Percentiles rank a stretch among this genome's conserved stretches.
Evolutionary conservation across 2,329 filamentous ascomycete species (phyloP).

Genomic region (Thermomyces lanuginosus): DNA sequence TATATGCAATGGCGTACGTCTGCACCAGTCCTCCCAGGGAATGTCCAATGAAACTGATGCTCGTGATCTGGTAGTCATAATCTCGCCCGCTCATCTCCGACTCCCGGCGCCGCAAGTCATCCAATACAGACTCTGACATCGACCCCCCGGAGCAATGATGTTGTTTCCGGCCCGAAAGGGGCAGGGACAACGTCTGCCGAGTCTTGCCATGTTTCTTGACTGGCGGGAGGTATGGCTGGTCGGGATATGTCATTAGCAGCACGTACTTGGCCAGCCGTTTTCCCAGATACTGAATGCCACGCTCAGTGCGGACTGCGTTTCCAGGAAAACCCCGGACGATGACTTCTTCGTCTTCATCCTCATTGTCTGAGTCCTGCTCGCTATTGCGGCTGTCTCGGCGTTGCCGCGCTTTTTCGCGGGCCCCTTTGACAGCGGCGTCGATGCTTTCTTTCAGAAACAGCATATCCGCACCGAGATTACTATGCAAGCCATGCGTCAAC

Average conservation of each 20-base stretch:
- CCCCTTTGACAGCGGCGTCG: conserved; percentile 61
- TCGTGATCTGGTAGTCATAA: conserved; percentile 64
- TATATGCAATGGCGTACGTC: conserved; percentile 89
- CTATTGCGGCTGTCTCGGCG: too few species aligned
- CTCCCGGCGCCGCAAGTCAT: too few species aligned
- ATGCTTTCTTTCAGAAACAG: conserved; percentile 95
- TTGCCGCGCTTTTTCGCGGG: conserved; percentile 58
- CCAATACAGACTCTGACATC: too few species aligned
- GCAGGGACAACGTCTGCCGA: conserved; percentile 24
- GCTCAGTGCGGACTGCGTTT: conserved; percentile 81
- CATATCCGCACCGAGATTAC: conserved; percentile 93
- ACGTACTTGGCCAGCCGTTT: conserved; percentile 88
- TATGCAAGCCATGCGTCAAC: conserved; percentile 85
- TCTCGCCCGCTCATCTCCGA: conserved; percentile 28
- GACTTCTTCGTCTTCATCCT: conserved; percentile 51
- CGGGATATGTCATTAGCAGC: conserved; percentile 76
- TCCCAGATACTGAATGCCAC: conserved; percentile 90
- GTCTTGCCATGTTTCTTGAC: conserved; percentile 26
- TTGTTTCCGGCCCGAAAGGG: conserved; percentile 5
- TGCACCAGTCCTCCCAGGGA: conserved; percentile 81
- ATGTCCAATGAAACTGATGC: conserved; percentile 88
- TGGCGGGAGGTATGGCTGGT: conserved; percentile 68
- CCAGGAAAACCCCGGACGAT: conserved; percentile 80
- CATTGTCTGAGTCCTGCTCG: conserved; percentile 13
- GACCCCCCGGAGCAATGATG: too few species aligned